Conservation (phyloP, 2,329 filamentous ascomycete genomes). For the Hypomyces perniciosus region DNA sequence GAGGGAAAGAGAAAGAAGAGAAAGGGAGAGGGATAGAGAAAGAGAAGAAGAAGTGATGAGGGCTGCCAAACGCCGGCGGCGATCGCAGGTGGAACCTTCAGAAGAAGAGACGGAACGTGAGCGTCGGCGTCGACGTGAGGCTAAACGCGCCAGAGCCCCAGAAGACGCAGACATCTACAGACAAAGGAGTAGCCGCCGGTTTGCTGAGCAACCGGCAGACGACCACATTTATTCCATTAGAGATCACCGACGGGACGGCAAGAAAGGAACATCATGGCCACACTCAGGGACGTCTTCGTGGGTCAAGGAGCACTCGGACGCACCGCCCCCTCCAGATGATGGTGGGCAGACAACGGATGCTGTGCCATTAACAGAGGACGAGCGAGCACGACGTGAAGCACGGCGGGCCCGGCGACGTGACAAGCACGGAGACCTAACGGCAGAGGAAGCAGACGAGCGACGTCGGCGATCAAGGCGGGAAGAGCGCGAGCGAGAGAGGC, state of each 20-base stretch:
- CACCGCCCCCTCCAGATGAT: slow-evolving; percentile 50
- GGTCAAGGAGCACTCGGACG: slow-evolving; percentile 60
- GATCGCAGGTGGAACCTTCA: slow-evolving; percentile 36
- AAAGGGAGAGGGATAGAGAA: slow-evolving; percentile 30
- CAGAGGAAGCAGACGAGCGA: slow-evolving; percentile 39
- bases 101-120: slow-evolving; percentile 47
- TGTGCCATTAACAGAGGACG: slow-evolving; percentile 35
- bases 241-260: slow-evolving; percentile 31
- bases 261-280: slow-evolving; percentile 44
- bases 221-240: slow-evolving; percentile 40
- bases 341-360: slow-evolving; percentile 28
- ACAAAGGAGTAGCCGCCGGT: slow-evolving; percentile 35
- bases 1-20: slow-evolving; percentile 22
- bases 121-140: slow-evolving; percentile 48
- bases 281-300: slow-evolving; percentile 60
- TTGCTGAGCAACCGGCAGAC: slow-evolving; percentile 36
- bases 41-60: slow-evolving; percentile 42
- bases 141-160: slow-evolving; percentile 39
- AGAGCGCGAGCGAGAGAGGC: slow-evolving; percentile 32
- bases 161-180: slow-evolving; percentile 32
- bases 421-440: slow-evolving; percentile 36
- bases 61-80: slow-evolving; percentile 43
- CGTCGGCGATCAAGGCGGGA: slow-evolving; percentile 39
- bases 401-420: slow-evolving; percentile 40
- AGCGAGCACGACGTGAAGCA: slow-evolving; percentile 44